These are phyloP conservation scores for Marchantia paleacea DNA, from an alignment of 225 moss, liverwort and hornwort species.

Conservation along the genomic window DNA sequence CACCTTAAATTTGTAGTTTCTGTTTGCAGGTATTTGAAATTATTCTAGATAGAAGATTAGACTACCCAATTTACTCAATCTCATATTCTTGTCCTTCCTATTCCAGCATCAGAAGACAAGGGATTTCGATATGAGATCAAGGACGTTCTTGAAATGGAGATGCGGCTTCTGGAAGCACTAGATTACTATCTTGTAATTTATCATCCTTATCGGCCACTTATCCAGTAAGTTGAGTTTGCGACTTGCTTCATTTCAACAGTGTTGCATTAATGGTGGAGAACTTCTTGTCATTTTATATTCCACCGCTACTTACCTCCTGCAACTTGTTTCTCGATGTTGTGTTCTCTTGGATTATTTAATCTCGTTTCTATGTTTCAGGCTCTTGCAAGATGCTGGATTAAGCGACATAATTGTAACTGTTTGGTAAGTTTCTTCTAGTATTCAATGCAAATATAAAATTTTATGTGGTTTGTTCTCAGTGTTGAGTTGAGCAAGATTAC, in stretches of 20 bases:
- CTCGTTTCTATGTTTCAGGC: constrained; percentile 42
- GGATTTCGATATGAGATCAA: constrained; percentile 77
- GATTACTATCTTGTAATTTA: constrained; percentile 95
- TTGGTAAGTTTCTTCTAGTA: constrained; percentile 47
- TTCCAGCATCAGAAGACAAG: constrained; percentile 77
- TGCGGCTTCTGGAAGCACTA: constrained; percentile 89
- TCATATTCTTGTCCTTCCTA: background rate
- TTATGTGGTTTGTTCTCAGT: too few relatives aligned
- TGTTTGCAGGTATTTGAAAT: background rate
- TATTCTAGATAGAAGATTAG: too few relatives aligned
- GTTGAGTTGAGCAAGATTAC: too few relatives aligned
- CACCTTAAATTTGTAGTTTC: background rate
- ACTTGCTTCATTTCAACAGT: too few relatives aligned
- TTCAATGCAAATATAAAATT: too few relatives aligned
- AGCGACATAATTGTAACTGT: constrained; percentile 66
- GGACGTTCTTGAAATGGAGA: constrained; percentile 99
- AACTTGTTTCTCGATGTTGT: background rate
- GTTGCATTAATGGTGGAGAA: too few relatives aligned
- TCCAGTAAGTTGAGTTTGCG: constrained; percentile 51
- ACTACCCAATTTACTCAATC: background rate
- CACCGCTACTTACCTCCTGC: too few relatives aligned
- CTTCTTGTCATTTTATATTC: too few relatives aligned
- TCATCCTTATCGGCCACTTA: constrained; percentile 92
- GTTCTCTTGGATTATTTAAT: background rate
- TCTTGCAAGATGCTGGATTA: constrained; percentile 80